Base-by-base conservation (phyloP, 179 eudicot genomes). In the Sideroxylon spinosum region DNA sequence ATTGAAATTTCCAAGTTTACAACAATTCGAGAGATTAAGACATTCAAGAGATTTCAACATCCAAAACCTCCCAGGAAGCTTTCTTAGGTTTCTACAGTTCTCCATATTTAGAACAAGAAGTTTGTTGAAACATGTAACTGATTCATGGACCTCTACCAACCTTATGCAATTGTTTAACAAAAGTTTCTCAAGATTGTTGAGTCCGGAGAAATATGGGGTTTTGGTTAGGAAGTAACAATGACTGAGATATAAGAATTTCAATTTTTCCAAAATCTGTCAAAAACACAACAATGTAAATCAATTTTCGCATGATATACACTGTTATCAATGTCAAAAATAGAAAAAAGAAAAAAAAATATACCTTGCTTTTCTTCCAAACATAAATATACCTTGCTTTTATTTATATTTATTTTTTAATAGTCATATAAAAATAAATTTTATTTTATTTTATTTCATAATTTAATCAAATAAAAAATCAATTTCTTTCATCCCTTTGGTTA, bases 21-120 rank as follows among this genome's bases (percentile, higher is more conserved):
- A 61, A 23, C 68, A 64, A 7, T 29, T 29, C 11, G 68, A 64
- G 17, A 64, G 68, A 64, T 25, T 25, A 23, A 64, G 44, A 23
- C 13, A 22, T 64, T 64, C 17, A 26, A 37, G 44, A 37, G 46
- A 11, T 10, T 64, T 64, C 28, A 64, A 26, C 68, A 23, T 60
- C n/a, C 17, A 59, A 17, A 37, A 5, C 0, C 28, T 6, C 0
- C 4, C 3, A 9, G 76, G 66, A 74, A 74, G 10, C 49, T 28
- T 32, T n/a, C 19, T 22, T 11, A 74, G 53, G 9, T 19, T 57
- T 57, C 37, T 59, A 60, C 76, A 74, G 4, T 37, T 60, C 49
- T 60, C 32, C 50, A 74, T 17, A 59, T 74, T n/a, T 20, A 74
- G 50, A 44, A 29, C 16, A 19, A 74, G 26, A 11, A 74, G 76